Evolutionary conservation across 129 eudicot genomes (phyloP), one percentile per base, ranked within the genome.

Genomic region (Chrysanthemum seticuspe): DNA sequence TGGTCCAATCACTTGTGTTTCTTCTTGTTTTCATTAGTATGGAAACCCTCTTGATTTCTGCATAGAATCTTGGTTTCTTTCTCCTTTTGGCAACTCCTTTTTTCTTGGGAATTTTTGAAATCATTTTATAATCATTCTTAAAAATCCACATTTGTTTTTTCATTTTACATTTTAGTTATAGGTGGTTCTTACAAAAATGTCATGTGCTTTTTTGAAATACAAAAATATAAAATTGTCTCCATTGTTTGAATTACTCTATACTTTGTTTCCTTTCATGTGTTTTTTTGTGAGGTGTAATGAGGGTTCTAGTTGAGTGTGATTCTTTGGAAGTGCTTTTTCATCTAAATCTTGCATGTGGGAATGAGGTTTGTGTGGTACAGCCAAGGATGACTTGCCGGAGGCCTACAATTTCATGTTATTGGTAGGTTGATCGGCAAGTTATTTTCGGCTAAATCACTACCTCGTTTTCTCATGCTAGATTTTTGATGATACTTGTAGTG

Each of bases 381-480:
- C 89, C 91, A 88, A 88, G 91, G 89, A 83, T 88, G 96, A 86
- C 91, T 88, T 88, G 96, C 96, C 91, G 89, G 91, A 45, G 25
- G 64, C 62, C 56, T 72, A 14, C 9, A 15, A 0, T 52, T 14
- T 57, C 60, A 34, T 7, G 7, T 55, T 27, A 5, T 49, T 13
- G 9, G 44, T 55, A 58, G 64, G 83, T 74, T 11, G 21, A 6
- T 31, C 74, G 84, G 87, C 95, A 81, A 81, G 91, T 81, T 69
- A 19, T 83, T 65, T 57, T 79, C 47, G 95, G 91, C 88, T 88
- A 81, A 65, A 81, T 57, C 47, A 78, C 77, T 67, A 14, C 86
- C 84, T 88, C 68, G 13, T 81, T 83, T 76, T 83, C 79, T 76
- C 90, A 88, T 88, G 95, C 88, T 76, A 83, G 88, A 74, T 75